Base-by-base conservation (phyloP, 2,329 filamentous ascomycete species). In the Ploettnerulaceae sp. region DNA sequence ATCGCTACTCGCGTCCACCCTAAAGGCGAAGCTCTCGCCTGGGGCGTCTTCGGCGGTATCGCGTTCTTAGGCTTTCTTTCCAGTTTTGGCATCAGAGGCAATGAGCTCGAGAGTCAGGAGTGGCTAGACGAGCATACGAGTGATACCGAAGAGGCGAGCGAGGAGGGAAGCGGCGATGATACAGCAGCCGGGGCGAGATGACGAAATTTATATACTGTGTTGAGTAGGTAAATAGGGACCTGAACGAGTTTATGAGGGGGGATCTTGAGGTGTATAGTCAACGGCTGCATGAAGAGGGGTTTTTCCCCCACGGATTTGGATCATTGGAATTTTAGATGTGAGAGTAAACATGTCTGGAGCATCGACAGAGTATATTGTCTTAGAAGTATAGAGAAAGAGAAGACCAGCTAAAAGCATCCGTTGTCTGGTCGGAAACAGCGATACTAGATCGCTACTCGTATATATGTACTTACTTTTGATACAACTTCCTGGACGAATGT, bases 11-110 rank as follows among this genome's bases (percentile, higher is more conserved):
- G 77, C 38, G 74, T 95, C 4, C 71, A 75, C 8, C 86, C 83
- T 2, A 93, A 89, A 61, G 91, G 93, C 1, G 90, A 95, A 66
- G 81, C 82, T 1, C 68, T 97, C 4, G 82, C 87, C 0, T 98
- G 94, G 76, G 87, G 88, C 1, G 66, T 95, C 0, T 97, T 97
- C 63, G 90, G 85, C 0, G 89, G 85, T 0, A 74, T 97, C 2
- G 79, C 88, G 0, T 81, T 95, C 24, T 49, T 89, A 0, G 93
- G 91, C 0, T 95, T 91, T 69, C 51, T 88, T 1, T 71, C 88
- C 21, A 90, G 86, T 48, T 82, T 91, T 49, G 83, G 85, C 1
- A 91, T 97, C 53, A 74, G 80, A 9, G 83, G 85, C 2, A 66
- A 68, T 2, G 72, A 71, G 0, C 66, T 84, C 0, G 80, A 84